Evolutionary conservation across 179 eudicot species (phyloP), one percentile per base, ranked within the genome.

Genomic region (Spergularia azorica): DNA sequence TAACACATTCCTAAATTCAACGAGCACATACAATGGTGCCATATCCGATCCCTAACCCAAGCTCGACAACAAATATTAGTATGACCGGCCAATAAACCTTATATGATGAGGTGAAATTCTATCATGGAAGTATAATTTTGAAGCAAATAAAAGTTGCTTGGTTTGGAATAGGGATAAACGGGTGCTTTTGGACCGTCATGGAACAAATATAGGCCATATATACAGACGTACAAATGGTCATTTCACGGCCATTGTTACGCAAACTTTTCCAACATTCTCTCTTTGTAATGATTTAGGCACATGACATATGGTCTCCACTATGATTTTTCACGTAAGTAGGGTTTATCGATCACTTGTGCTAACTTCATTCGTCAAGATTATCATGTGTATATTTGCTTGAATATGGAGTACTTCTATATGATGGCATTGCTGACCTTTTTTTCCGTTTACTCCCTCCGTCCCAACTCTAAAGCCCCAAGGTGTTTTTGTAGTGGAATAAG

Each of bases 191-290:
- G 21, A 61, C 3, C 36, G 69, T 18, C 39, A 61, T 4, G 32
- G 63, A 66, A 36, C 39, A 36, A 36, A 58, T 57, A 20, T 73
- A 61, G 9, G 68, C 57, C 56, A 15, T 39, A 63, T 32, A 12
- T 16, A 62, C 56, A 59, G 75, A 59, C 11, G 46, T 70, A 46
- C 17, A 70, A 26, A 38, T 70, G 71, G 60, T 58, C 55, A 80
- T 36, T 58, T 67, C 14, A 7, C 65, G 71, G 15, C 76, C 46
- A 57, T 66, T 71, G 74, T 72, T 63, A 59, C 6, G 66, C 16
- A 58, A 71, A 68, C 73, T 67, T 67, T 79, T 59, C 72, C 56
- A 76, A 76, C 73, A 71, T 70, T 71, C 69, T 71, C 76, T 65
- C 67, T 0, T 11, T 59, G 65, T 9, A 75, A 63, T 63, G 54